A percentile compares a stretch with the other conserved stretches of the same genome.
These are phyloP conservation scores for Eucalyptus viminalis DNA, from an alignment of 345 rosid species.

Conservation along the genomic window DNA sequence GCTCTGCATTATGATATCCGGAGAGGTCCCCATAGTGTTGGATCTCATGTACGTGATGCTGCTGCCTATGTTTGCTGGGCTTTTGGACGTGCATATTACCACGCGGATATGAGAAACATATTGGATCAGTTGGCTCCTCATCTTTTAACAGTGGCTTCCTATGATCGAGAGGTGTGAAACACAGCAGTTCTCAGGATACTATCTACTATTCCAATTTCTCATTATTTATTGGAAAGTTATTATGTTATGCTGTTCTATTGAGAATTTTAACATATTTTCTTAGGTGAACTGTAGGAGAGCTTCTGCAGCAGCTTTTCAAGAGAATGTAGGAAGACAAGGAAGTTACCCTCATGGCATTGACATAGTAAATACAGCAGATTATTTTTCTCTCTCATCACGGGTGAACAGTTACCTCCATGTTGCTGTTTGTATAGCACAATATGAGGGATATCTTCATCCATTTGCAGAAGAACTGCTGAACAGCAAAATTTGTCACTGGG, in stretches of 20 bases:
- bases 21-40: conserved; percentile 98
- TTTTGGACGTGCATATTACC: conserved; percentile 92
- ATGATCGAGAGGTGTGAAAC: conserved; percentile 78
- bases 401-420: conserved; percentile 71
- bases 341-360: conserved; percentile 96
- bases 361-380: conserved; percentile 88
- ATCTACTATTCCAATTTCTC: background rate
- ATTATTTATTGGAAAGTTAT: background rate
- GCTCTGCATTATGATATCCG: conserved; percentile 95
- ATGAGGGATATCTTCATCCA: conserved; percentile 80
- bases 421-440: conserved; percentile 69
- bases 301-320: conserved; percentile 98
- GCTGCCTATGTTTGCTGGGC: conserved; percentile 99
- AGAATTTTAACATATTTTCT: background rate
- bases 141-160: conserved; percentile 78
- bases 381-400: conserved; percentile 94
- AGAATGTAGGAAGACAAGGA: conserved; percentile 98
- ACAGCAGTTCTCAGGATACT: background rate
- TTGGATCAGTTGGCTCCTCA: conserved; percentile 86
- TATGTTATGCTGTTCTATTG: background rate
- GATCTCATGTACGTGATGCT: conserved; percentile 99
- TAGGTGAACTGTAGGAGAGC: conserved; percentile 99
- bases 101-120: conserved; percentile 72
- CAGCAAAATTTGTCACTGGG: conserved; percentile 95
- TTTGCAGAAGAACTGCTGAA: conserved; percentile 79